Base-by-base conservation (phyloP, 768 basidiomycete genomes). In the Hypsizygus marmoreus region DNA sequence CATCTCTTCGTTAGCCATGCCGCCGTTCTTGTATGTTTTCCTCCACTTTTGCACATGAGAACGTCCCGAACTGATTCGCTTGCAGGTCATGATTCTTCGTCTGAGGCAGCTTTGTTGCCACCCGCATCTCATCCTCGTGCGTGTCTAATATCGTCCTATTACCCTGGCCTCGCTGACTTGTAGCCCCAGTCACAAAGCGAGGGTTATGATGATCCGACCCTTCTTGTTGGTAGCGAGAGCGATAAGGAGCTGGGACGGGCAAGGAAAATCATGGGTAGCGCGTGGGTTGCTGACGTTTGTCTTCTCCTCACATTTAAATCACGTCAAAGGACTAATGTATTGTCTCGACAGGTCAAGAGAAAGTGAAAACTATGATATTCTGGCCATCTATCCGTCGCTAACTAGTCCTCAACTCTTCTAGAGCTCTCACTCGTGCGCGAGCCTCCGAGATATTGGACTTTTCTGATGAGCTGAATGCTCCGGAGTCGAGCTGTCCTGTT, bases 91-190 rank as follows among this genome's bases (percentile, higher is more conserved):
- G 77, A 84, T 91, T 14, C 72, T 91, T 25, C 82, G 88, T 5
- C 67, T 92, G 30, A 75, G 88, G 4, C 88, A 90, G 56, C 66
- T 90, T 0, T 87, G 84, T 57, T 79, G 80, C 51, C 87, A 88
- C 59, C 88, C 88, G 0, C 69, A 82, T 55, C 76, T 91, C 4
- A 81, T 88, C 31, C 69, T 87, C 30, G 84, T 84, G 40, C 24
- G 76, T 59, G 6, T 6, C 50, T 56, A 13, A 34, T 48, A 35
- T 30, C 48, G 33, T 19, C 22, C n/a, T 29, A 22, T 29, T 10
- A 4, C 8, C 24, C 20, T 6, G 5, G 12, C 23, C 25, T n/a
- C 19, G 32, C 17, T 17, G 8, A 46, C 43, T 30, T n/a, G 17
- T 24, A 24, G 10, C 7, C 24, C 9, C 40, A 77, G 74, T 66